Conservation (phyloP, 148 eudicot genomes). For the Vaccinium myrtillus region DNA sequence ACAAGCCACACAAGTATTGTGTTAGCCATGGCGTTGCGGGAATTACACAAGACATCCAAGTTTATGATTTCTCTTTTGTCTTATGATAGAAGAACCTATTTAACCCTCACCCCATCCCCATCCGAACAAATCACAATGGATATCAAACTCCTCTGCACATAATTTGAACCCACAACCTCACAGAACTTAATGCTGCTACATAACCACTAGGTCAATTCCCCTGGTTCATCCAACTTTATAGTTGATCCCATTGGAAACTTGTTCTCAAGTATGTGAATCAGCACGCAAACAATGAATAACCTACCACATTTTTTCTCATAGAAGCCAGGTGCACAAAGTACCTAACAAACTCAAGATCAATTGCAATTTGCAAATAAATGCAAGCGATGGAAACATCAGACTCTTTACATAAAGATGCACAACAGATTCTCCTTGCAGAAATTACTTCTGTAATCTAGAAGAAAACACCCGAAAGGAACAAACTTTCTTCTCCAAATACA, state of each 20-base stretch:
- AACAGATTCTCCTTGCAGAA: neutral
- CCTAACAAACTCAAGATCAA: neutral
- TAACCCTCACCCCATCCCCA: neutral
- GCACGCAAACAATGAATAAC: neutral
- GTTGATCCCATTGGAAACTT: neutral
- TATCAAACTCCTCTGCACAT: neutral
- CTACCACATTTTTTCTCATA: neutral
- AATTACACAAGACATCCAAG: neutral
- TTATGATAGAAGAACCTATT: neutral
- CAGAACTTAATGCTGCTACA: neutral
- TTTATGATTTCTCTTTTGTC: neutral
- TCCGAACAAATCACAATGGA: neutral
- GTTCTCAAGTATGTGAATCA: neutral
- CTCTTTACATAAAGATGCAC: neutral
- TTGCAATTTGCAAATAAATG: neutral
- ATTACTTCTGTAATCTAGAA: neutral
- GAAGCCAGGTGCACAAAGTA: neutral
- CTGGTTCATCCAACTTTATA: neutral
- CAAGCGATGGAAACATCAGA: neutral
- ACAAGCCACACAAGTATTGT: neutral
- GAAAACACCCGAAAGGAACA: neutral
- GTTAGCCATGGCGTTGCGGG: neutral
- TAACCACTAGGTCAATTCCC: neutral
- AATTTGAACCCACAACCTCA: neutral
- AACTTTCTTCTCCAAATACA: neutral